These are phyloP conservation scores for Agroathelia rolfsii DNA, from an alignment of 1,284 basidiomycete genomes.

Conservation along the genomic window DNA sequence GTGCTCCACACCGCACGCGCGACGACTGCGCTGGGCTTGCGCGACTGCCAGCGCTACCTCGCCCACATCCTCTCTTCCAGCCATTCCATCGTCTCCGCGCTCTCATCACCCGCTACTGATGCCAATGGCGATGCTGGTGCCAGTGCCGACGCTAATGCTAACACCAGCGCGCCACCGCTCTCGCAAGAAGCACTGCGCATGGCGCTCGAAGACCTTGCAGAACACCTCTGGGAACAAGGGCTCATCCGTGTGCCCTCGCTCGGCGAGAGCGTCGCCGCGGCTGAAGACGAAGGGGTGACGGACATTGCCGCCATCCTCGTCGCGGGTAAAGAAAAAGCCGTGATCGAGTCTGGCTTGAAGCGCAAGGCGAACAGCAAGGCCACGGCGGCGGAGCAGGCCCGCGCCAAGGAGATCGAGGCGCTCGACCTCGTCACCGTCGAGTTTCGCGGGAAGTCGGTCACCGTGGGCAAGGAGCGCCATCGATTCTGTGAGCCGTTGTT, in stretches of 20 bases:
- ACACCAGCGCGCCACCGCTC: no score
- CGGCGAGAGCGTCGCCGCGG: slow-evolving; percentile 46
- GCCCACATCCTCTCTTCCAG: slow-evolving; percentile 60
- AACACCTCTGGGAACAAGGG: slow-evolving; percentile 49
- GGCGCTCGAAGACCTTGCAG: slow-evolving; percentile 48
- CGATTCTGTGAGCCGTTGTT: slow-evolving; percentile 87
- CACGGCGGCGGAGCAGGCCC: slow-evolving; percentile 69
- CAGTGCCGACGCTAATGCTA: no score
- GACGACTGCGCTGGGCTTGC: slow-evolving; percentile 57
- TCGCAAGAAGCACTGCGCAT: slow-evolving; percentile 35
- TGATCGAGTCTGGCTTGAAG: slow-evolving; percentile 73
- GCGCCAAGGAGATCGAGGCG: slow-evolving; percentile 72
- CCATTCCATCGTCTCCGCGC: slow-evolving; percentile 52
- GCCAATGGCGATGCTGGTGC: no score
- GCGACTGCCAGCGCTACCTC: slow-evolving; percentile 70
- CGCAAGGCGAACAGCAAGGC: slow-evolving; percentile 68
- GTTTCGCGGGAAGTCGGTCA: slow-evolving; percentile 63
- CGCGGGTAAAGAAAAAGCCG: slow-evolving; percentile 71
- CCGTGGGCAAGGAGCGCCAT: slow-evolving; percentile 81
- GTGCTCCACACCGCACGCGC: slow-evolving; percentile 52
- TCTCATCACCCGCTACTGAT: slow-evolving; percentile 48
- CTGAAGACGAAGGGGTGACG: slow-evolving; percentile 81
- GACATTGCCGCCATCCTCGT: slow-evolving; percentile 78
- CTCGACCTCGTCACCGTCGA: slow-evolving; percentile 70
- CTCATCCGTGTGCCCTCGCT: slow-evolving; percentile 63